Evolutionary conservation across 345 rosid genomes (phyloP), one percentile per base, ranked within the genome.

Genomic region (Salix udensis): DNA sequence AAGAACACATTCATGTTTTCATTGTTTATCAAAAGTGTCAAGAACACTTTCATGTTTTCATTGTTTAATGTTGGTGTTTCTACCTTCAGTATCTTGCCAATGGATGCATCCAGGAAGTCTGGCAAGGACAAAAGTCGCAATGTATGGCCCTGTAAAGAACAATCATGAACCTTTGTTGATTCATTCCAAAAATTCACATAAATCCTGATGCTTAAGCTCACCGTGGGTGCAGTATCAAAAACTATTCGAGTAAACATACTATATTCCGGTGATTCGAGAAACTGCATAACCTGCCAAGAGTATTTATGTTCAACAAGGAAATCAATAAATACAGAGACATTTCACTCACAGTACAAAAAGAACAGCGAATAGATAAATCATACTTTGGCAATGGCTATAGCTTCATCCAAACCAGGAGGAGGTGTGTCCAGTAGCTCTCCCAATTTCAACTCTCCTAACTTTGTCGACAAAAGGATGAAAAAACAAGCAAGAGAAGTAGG

Each of bases 371-470:
- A 67, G 68, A 72, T 14, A n/a, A 58, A 58, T 74, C 48, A 9
- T 73, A 93, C 98, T 87, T 93, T 96, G 71, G 99, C 89, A 84
- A 96, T 96, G 75, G 99, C 99, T 78, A 96, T 89, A 62, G 98
- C 98, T 92, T 96, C 99, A 89, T 96, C 97, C 79, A 96, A 84
- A 74, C 99, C 98, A 73, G 98, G 99, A 82, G 99, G 99, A n/a
- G 99, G 99, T 24, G 98, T 88, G 79, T 96, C 99, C 21, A 93
- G 89, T 77, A 96, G 85, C 78, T 89, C 99, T 82, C 99, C 98
- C 64, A 96, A 85, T 80, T 96, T 93, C 73, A 93, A 82, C 76
- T 96, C 99, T 42, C 98, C 98, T 79, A 96, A 79, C 99, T 93
- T 87, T 79, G 67, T 71, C 55, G 77, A 52, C 28, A 72, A 68